Conservation (phyloP, 495 filamentous ascomycete genomes). For the Aspergillus coremiiformis region DNA sequence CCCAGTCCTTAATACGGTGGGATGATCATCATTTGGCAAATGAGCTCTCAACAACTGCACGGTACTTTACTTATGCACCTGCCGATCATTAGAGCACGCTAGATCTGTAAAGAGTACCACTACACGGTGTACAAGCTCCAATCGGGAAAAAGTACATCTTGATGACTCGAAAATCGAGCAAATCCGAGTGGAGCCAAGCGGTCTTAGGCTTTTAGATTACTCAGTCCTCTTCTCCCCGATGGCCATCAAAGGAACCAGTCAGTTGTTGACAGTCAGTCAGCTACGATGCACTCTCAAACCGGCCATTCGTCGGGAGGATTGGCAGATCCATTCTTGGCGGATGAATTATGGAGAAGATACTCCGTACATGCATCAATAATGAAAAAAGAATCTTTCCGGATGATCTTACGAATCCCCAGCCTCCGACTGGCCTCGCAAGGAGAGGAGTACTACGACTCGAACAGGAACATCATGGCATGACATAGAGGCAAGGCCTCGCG, state of each 20-base stretch:
- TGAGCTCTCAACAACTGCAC: background rate
- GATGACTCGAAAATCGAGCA: background rate
- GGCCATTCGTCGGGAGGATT: background rate
- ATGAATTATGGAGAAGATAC: background rate
- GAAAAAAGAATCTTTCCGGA: background rate
- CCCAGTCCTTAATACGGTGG: background rate
- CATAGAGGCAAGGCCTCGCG: background rate
- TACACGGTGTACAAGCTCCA: too few relatives aligned
- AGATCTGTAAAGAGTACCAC: too few relatives aligned
- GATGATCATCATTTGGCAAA: background rate
- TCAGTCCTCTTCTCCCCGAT: background rate
- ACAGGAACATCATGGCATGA: background rate
- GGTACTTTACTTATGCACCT: conserved; percentile 4
- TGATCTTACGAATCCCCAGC: background rate
- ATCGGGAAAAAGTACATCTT: background rate
- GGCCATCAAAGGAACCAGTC: background rate
- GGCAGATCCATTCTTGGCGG: conserved; percentile 4
- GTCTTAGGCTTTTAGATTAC: background rate
- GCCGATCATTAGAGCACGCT: background rate
- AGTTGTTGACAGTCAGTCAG: background rate
- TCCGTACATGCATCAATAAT: background rate
- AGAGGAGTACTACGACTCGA: background rate
- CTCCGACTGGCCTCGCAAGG: background rate
- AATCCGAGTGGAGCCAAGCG: background rate
- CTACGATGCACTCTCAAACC: conserved; percentile 1